phyloP scores from a whole-genome alignment of 2,329 filamentous ascomycete species.

The Venturia carpophila region DNA sequence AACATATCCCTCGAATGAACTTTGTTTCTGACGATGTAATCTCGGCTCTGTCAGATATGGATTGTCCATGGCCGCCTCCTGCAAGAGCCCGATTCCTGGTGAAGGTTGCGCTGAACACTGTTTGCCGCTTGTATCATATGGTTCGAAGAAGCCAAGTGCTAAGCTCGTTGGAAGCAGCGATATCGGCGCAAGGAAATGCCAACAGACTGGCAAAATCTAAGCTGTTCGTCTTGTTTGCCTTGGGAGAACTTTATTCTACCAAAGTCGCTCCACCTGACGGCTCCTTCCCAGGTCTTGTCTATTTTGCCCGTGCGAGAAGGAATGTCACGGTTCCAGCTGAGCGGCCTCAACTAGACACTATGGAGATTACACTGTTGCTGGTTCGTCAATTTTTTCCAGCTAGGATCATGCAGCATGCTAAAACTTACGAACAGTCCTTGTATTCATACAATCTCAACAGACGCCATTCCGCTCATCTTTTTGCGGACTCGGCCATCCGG shows the following conservation, averaged over 20 bases:
- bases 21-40: conserved; percentile 30
- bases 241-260: conserved; percentile 41
- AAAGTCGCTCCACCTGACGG: conserved; percentile 29
- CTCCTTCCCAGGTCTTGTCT: conserved; percentile 38
- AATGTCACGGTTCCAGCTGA: conserved; percentile 37
- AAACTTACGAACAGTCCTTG: conserved; percentile 31
- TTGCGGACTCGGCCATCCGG: conserved; percentile 40
- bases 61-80: conserved; percentile 35
- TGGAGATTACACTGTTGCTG: conserved; percentile 40
- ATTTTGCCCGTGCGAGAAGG: conserved; percentile 37
- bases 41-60: conserved; percentile 29
- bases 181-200: conserved; percentile 30
- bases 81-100: conserved; percentile 33
- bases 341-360: conserved; percentile 36
- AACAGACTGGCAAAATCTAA: conserved; percentile 34
- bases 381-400: not conserved
- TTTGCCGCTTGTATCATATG: conserved; percentile 38
- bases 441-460: conserved; percentile 41
- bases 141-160: conserved; percentile 34
- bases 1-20: conserved; percentile 30
- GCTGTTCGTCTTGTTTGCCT: conserved; percentile 39
- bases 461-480: conserved; percentile 37
- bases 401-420: no score
- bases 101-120: conserved; percentile 36
- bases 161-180: conserved; percentile 32